Percentiles rank a stretch among this genome's conserved stretches.
phyloP scores from a whole-genome alignment of 208 protist species.

The Leishmania guyanensis region DNA sequence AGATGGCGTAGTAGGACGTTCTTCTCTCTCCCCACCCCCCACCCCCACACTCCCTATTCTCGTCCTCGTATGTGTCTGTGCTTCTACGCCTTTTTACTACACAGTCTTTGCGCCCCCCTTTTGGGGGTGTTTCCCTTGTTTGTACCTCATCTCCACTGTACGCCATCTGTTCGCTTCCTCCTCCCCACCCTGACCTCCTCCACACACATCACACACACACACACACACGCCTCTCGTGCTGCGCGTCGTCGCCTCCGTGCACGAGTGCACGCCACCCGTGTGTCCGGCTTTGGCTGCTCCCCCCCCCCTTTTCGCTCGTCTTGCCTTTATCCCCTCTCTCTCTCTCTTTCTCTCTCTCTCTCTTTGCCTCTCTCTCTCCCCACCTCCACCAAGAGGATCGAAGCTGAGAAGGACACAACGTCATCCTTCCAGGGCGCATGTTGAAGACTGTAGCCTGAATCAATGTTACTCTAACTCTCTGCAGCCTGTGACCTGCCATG shows the following conservation, averaged over 20 bases:
- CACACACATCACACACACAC: no score
- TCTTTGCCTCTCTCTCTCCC: background rate
- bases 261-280: no score
- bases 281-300: background rate
- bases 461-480: background rate
- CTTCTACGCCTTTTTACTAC: background rate
- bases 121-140: no score
- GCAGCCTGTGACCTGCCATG: background rate
- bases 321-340: background rate
- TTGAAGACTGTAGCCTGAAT: background rate
- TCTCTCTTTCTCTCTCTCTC: background rate
- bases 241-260: no score
- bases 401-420: background rate
- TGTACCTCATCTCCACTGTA: background rate
- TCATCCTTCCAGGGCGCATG: background rate
- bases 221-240: no score
- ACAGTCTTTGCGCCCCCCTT: no score
- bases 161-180: no score
- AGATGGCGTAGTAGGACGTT: slow-evolving; percentile 19
- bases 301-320: background rate
- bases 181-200: no score
- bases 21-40: background rate
- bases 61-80: background rate
- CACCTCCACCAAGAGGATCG: background rate
- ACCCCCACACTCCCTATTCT: background rate